These are phyloP conservation scores for Cercospora citrullina DNA, from an alignment of 2,329 filamentous ascomycete species.

Conservation along the genomic window DNA sequence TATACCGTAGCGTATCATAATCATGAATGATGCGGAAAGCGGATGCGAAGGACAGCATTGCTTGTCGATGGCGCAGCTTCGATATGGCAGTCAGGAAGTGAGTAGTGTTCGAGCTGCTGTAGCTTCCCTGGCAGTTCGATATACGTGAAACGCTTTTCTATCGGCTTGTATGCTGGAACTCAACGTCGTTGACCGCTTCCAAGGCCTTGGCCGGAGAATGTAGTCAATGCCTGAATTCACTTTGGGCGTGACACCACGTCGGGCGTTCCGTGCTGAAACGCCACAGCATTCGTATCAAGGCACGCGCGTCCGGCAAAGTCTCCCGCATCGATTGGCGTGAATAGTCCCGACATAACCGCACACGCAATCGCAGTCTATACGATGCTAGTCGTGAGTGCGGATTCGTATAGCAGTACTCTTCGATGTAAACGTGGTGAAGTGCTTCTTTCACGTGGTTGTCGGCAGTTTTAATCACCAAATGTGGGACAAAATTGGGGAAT, in stretches of 20 bases:
- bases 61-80: not conserved
- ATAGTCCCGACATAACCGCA: not conserved
- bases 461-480: not conserved
- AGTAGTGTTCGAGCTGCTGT: not conserved
- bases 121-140: not conserved
- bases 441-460: not conserved
- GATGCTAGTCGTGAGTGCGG: not conserved
- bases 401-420: not conserved
- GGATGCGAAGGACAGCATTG: not conserved
- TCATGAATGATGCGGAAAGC: not conserved
- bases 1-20: not conserved
- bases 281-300: not conserved
- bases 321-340: not conserved
- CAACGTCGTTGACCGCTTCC: not conserved
- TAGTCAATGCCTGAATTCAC: not conserved
- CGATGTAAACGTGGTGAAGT: not conserved
- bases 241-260: not conserved
- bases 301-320: not conserved
- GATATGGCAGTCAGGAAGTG: not conserved
- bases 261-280: not conserved
- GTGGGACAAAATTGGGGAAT: not conserved
- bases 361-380: not conserved
- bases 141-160: not conserved
- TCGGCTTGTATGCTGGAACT: not conserved
- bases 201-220: not conserved